Conservation (phyloP, 352 stramenopile species). For the Phytophthora fragariaefolia region DNA sequence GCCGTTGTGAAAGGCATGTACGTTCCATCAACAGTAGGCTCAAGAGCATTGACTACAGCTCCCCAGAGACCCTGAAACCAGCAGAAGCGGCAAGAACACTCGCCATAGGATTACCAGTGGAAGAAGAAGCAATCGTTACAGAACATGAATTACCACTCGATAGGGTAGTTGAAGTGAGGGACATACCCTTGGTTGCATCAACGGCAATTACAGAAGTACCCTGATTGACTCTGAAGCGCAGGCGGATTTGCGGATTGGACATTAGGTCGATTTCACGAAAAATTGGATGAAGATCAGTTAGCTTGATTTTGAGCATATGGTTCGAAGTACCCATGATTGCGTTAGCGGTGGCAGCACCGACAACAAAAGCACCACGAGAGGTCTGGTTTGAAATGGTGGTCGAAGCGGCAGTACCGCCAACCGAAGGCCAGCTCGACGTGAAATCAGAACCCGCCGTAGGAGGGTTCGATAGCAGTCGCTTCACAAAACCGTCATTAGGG, state of each 20-base stretch:
- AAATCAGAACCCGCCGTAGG: constrained; percentile 3
- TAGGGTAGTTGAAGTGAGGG: constrained; percentile 5
- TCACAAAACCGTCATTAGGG: constrained; percentile 19
- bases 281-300: not conserved
- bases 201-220: constrained; percentile 7
- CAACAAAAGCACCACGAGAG: not conserved
- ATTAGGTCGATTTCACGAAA: constrained; percentile 8
- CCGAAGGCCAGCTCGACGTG: not conserved
- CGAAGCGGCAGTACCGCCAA: not conserved
- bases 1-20: constrained; percentile 8
- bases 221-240: constrained; percentile 10
- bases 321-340: constrained; percentile 10
- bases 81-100: constrained; percentile 1
- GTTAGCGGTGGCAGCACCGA: not conserved
- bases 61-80: constrained; percentile 10
- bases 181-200: not conserved
- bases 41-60: constrained; percentile 8
- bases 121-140: not conserved
- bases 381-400: not conserved
- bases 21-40: constrained; percentile 5
- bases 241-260: constrained; percentile 13
- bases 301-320: constrained; percentile 17
- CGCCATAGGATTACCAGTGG: constrained; percentile 8
- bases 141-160: not conserved
- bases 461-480: constrained; percentile 19